phyloP scores from a whole-genome alignment of 1,139 yeast species.

The Yueomyces sp. region DNA sequence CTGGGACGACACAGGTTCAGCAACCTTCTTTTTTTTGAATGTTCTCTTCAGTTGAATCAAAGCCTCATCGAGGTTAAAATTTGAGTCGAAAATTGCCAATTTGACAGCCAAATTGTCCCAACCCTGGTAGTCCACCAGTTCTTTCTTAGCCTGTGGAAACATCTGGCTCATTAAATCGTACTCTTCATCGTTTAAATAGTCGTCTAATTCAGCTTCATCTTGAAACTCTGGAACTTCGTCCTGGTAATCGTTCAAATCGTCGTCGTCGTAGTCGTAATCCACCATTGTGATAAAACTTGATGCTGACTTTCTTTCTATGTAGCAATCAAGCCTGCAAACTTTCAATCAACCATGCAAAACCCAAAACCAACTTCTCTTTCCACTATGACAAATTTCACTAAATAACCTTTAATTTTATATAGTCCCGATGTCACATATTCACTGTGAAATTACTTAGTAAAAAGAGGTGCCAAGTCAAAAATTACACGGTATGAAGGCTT shows the following conservation, averaged over 20 bases:
- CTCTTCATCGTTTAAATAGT: constrained; percentile 25
- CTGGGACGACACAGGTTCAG: neutral
- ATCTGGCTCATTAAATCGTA: constrained; percentile 20
- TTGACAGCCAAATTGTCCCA: constrained; percentile 22
- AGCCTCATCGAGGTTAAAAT: constrained; percentile 18
- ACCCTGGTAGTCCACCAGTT: constrained; percentile 18
- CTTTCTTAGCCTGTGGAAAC: constrained; percentile 16
- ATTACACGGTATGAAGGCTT: too few species aligned
- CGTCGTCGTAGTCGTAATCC: constrained; percentile 10
- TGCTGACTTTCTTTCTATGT: too few species aligned
- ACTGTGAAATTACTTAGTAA: too few species aligned
- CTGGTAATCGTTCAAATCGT: constrained; percentile 15
- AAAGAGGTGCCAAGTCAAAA: too few species aligned
- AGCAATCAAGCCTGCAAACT: too few species aligned
- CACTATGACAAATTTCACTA: too few species aligned
- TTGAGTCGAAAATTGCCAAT: constrained; percentile 18
- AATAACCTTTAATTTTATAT: too few species aligned
- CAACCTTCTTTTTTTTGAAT: constrained; percentile 18
- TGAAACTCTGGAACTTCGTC: constrained; percentile 20
- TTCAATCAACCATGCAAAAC: too few species aligned
- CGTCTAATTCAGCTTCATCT: constrained; percentile 25
- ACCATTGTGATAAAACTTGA: constrained; percentile 6
- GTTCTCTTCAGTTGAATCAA: constrained; percentile 13
- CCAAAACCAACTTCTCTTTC: too few species aligned
- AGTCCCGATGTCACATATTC: too few species aligned